Percentiles rank a stretch among this genome's conserved stretches.
Evolutionary conservation across 176 grass and related monocot species (phyloP).

Genomic region (Miscanthus lutarioriparius): DNA sequence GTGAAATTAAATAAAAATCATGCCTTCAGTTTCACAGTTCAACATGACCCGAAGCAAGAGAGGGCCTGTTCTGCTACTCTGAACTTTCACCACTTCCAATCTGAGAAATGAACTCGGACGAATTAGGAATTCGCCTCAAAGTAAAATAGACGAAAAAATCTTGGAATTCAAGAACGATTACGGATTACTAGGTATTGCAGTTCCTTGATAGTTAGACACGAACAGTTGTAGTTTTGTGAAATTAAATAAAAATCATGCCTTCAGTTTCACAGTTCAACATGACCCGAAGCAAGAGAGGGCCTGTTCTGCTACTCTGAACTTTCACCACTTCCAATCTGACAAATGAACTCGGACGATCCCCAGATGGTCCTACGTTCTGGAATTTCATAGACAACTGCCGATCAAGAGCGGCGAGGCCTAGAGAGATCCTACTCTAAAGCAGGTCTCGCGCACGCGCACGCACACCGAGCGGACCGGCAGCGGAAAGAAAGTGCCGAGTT

Average conservation of each 20-base stretch:
- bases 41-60: neutral
- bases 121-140: too few species aligned
- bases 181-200: too few species aligned
- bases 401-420: neutral
- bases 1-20: neutral
- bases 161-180: too few species aligned
- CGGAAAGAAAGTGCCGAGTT: neutral
- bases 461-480: neutral
- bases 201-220: neutral
- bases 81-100: neutral
- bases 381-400: neutral
- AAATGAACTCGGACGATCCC: neutral
- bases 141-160: too few species aligned
- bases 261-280: neutral
- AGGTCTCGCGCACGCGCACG: neutral
- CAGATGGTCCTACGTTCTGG: neutral
- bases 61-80: neutral
- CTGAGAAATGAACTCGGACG: neutral
- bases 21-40: neutral
- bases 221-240: neutral
- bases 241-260: neutral
- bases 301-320: neutral
- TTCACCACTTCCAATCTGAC: neutral
- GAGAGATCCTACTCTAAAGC: neutral
- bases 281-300: neutral